Conservation (phyloP, 768 basidiomycete species). For the Multifurca ochricompacta region DNA sequence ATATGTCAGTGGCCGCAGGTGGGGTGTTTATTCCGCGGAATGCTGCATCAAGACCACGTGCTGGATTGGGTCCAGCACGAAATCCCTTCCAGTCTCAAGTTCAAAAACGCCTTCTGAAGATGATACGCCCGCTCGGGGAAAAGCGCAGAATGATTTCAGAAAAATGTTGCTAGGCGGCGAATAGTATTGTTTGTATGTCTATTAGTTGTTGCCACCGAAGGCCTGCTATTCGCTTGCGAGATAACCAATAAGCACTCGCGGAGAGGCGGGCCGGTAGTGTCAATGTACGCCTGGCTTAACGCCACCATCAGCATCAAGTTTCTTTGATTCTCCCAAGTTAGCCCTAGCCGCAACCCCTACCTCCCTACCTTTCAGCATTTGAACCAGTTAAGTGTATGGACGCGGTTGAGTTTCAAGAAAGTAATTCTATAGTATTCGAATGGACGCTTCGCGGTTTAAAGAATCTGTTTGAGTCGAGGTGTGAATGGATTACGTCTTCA, state of each 20-base stretch:
- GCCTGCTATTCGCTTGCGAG: too few species aligned
- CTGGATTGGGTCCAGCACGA: constrained; percentile 58
- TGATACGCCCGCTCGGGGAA: constrained; percentile 19
- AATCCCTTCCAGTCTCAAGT: constrained; percentile 26
- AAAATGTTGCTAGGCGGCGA: constrained; percentile 52
- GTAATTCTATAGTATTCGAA: constrained; percentile 54
- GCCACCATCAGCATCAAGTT: neutral
- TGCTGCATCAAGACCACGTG: constrained; percentile 58
- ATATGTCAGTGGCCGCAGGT: constrained; percentile 32
- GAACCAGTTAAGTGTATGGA: constrained; percentile 23
- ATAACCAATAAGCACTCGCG: neutral
- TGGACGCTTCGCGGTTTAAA: constrained; percentile 72
- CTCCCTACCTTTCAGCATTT: neutral
- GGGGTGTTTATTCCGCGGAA: constrained; percentile 63
- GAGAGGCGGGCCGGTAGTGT: neutral
- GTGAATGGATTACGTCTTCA: constrained; percentile 20
- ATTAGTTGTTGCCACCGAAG: too few species aligned
- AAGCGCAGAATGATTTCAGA: constrained; percentile 79
- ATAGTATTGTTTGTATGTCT: constrained; percentile 1
- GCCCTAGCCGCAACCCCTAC: neutral
- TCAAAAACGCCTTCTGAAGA: constrained; percentile 16
- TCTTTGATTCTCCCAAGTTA: too few species aligned
- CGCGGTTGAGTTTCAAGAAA: constrained; percentile 40
- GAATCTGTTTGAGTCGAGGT: constrained; percentile 66
- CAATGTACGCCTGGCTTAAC: neutral